phyloP scores from a whole-genome alignment of 73 alveolate genomes.

The Symbiodinium natans region DNA sequence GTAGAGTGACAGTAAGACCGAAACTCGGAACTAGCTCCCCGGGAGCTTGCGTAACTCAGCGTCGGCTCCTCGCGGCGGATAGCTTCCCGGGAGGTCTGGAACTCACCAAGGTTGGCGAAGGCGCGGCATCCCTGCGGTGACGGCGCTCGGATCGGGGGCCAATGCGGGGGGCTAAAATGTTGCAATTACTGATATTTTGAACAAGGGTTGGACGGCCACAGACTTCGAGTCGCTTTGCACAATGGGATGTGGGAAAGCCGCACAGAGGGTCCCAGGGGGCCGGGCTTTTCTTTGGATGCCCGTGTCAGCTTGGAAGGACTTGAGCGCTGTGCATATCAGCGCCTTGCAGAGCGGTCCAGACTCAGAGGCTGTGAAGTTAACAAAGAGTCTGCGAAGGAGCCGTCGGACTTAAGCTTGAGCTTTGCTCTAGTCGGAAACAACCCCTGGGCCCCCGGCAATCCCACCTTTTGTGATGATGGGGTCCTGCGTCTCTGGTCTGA shows the following conservation, averaged over 20 bases:
- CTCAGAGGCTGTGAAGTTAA: not conserved
- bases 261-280: not conserved
- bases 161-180: too few relatives aligned
- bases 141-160: too few relatives aligned
- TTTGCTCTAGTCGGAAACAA: not conserved
- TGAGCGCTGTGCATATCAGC: slow-evolving; percentile 53
- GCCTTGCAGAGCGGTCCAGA: not conserved
- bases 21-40: too few relatives aligned
- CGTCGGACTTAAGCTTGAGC: too few relatives aligned
- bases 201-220: too few relatives aligned
- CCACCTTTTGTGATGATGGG: slow-evolving; percentile 85
- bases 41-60: too few relatives aligned
- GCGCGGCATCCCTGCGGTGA: slow-evolving; percentile 83
- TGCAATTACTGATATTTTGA: too few relatives aligned
- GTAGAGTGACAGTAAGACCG: too few relatives aligned
- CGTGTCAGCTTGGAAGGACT: slow-evolving; percentile 74
- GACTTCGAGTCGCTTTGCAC: too few relatives aligned
- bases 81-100: slow-evolving; percentile 80
- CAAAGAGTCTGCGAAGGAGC: too few relatives aligned
- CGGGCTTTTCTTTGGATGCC: slow-evolving; percentile 50
- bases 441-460: not conserved
- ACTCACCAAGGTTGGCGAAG: slow-evolving; percentile 80
- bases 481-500: not conserved
- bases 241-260: too few relatives aligned
- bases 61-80: slow-evolving; percentile 49